A percentile compares a stretch with the other conserved stretches of the same genome.
These are phyloP conservation scores for Neofusicoccum cordaticola DNA, from an alignment of 2,329 filamentous ascomycete genomes.

Conservation along the genomic window DNA sequence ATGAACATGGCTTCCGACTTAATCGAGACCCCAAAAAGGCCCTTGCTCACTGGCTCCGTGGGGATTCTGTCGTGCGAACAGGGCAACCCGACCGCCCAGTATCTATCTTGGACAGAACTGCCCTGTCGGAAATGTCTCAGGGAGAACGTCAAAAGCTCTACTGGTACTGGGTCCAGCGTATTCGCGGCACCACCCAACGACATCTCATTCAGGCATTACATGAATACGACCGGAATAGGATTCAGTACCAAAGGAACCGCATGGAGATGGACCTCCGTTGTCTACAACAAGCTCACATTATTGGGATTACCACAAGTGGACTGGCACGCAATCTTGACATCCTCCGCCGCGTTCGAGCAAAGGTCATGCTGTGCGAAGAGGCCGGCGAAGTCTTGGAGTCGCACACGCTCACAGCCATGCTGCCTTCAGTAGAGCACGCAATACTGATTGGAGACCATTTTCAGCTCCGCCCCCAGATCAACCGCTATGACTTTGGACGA, in stretches of 20 bases:
- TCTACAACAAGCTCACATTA: conserved; percentile 46
- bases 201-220: neutral
- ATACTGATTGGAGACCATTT: conserved; percentile 64
- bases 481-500: conserved; percentile 54
- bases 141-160: conserved; percentile 18
- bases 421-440: conserved; percentile 59
- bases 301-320: conserved; percentile 61
- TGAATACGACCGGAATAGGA: neutral
- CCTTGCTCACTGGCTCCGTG: neutral
- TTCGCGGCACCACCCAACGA: neutral
- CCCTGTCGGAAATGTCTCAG: conserved; percentile 2
- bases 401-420: conserved; percentile 58
- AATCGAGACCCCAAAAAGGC: neutral
- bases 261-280: conserved; percentile 11
- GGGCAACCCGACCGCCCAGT: neutral
- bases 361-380: conserved; percentile 65
- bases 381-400: conserved; percentile 67
- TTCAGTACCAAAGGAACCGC: neutral
- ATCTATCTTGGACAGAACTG: neutral
- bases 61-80: neutral
- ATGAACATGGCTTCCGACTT: neutral
- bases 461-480: conserved; percentile 59
- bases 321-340: conserved; percentile 55
- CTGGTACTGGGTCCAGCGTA: conserved; percentile 14
- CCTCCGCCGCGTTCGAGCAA: conserved; percentile 50